Conservation (phyloP, 2,329 filamentous ascomycete genomes). For the Phialophora verrucosa region DNA sequence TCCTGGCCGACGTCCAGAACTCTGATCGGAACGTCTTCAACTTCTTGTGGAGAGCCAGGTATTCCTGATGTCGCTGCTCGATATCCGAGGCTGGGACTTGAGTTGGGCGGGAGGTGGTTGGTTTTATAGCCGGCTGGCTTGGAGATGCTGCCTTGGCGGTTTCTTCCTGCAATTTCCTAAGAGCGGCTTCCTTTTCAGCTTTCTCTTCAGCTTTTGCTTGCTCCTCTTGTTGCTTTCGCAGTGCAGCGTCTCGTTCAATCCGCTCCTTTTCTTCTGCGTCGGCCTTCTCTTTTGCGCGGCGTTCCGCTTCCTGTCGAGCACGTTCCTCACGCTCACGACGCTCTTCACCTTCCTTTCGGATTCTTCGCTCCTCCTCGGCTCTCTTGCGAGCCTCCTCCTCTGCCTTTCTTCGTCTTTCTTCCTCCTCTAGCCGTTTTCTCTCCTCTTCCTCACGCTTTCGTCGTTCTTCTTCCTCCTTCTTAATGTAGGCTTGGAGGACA, state of each 20-base stretch:
- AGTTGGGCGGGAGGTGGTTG: neutral
- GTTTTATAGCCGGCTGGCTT: neutral
- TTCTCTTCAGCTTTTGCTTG: slow-evolving; percentile 32
- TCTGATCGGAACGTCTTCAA: slow-evolving; percentile 67
- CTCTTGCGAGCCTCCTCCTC: slow-evolving; percentile 42
- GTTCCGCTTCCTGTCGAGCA: slow-evolving; percentile 52
- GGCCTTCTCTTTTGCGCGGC: slow-evolving; percentile 56
- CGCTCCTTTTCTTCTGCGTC: slow-evolving; percentile 45
- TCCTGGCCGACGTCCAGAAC: slow-evolving; percentile 61
- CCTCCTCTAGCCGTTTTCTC: slow-evolving; percentile 46
- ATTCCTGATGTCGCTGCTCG: slow-evolving; percentile 54
- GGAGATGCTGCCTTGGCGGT: slow-evolving; percentile 19
- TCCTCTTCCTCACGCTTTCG: slow-evolving; percentile 42
- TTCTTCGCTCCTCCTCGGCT: slow-evolving; percentile 48
- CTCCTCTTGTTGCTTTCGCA: neutral
- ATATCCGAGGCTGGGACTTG: slow-evolving; percentile 40
- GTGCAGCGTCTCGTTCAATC: slow-evolving; percentile 42
- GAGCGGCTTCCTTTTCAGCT: slow-evolving; percentile 36
- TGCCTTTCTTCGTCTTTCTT: slow-evolving; percentile 44
- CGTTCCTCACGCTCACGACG: slow-evolving; percentile 47
- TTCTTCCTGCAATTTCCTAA: slow-evolving; percentile 21
- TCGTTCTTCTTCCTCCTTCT: slow-evolving; percentile 44
- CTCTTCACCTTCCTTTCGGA: slow-evolving; percentile 50
- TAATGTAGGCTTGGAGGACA: slow-evolving; percentile 54
- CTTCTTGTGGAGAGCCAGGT: slow-evolving; percentile 66